These are phyloP conservation scores for Colletotrichum lentis DNA, from an alignment of 2,329 filamentous ascomycete genomes.

Conservation along the genomic window DNA sequence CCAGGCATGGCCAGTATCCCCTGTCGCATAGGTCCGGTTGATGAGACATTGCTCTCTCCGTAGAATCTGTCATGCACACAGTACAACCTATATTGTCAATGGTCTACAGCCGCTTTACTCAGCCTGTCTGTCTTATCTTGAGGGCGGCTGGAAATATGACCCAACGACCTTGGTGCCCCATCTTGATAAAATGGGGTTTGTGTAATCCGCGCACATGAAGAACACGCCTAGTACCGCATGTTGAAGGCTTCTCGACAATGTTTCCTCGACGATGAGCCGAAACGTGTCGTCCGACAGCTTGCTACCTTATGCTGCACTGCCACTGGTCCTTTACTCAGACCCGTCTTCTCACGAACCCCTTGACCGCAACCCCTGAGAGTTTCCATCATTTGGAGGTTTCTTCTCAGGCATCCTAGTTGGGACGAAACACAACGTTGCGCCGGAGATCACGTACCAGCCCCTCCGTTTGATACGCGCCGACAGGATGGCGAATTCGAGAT, in stretches of 20 bases:
- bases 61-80: not conserved
- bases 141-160: not conserved
- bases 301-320: not conserved
- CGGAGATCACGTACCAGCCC: not conserved
- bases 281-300: not conserved
- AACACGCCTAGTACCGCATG: not conserved
- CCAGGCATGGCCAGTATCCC: not conserved
- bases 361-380: not conserved
- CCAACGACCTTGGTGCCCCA: not conserved
- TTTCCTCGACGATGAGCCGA: not conserved
- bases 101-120: not conserved
- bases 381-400: not conserved
- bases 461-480: not conserved
- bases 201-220: not conserved
- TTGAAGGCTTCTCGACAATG: not conserved
- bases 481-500: not conserved
- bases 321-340: not conserved
- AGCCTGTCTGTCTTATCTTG: not conserved
- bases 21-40: not conserved
- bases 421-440: slow-evolving; percentile 6
- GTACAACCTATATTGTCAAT: not conserved
- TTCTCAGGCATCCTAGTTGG: not conserved
- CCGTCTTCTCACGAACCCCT: not conserved
- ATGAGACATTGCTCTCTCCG: not conserved
- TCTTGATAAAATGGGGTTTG: not conserved